Conservation (phyloP, 345 rosid species). For the Sonneratia alba region DNA sequence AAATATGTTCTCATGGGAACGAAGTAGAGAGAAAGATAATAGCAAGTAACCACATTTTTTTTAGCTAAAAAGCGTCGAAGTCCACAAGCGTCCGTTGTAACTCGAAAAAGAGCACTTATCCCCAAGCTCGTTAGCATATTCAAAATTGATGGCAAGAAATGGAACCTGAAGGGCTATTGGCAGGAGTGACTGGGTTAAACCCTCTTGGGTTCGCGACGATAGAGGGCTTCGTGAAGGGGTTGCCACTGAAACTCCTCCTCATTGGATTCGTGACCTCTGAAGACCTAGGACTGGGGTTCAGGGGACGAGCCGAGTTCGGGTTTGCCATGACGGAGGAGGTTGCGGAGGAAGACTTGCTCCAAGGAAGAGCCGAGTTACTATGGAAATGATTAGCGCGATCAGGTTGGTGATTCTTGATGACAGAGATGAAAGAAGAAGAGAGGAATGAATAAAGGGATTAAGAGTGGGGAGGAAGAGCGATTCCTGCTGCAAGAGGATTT, state of each 20-base stretch:
- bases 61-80: background rate
- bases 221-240: conserved; percentile 45
- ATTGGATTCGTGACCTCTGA: conserved; percentile 46
- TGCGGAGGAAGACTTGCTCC: conserved; percentile 4
- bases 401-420: background rate
- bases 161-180: conserved; percentile 55
- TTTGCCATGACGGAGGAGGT: conserved; percentile 18
- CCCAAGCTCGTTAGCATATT: background rate
- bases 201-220: conserved; percentile 28
- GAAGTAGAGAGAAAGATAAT: background rate
- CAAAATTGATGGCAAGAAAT: background rate
- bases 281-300: conserved; percentile 39
- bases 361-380: background rate
- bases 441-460: background rate
- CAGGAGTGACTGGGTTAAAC: conserved; percentile 42
- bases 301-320: conserved; percentile 15
- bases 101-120: background rate
- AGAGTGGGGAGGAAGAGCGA: background rate
- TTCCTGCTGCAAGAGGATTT: background rate
- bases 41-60: background rate
- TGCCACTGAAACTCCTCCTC: conserved; percentile 61
- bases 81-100: too few species aligned
- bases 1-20: background rate
- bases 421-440: background rate
- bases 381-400: background rate